Evolutionary conservation across 2,329 filamentous ascomycete species (phyloP), one percentile per base, ranked within the genome.

Genomic region (Claviceps digitariae): DNA sequence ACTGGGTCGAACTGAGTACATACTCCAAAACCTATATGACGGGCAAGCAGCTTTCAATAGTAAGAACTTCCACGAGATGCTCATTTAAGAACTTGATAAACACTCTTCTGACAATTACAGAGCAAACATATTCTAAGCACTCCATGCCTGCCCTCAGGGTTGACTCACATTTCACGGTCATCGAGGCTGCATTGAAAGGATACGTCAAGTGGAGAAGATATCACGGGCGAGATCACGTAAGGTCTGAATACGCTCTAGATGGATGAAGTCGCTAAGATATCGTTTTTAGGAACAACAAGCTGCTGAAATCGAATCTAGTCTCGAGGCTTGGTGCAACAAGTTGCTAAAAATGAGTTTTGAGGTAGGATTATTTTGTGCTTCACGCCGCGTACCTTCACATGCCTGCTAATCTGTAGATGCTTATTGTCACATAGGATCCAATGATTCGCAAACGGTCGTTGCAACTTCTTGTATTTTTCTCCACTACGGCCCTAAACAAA

Each of bases 151-250:
- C 86, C 2, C 75, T 98, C 52, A 82, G 82, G 29, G 84, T 94
- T 2, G 93, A 98, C 66, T 86, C 90, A 0, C 86, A 95, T 59
- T 91, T 91, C 60, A 89, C 88, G 0, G 86, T 95, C 25, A 85
- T 96, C 2, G 88, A 96, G 64, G 85, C 90, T 27, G 86, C 88
- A 1, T 72, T 97, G 31, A 95, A 90, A 65, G 93, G 91, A 1
- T 95, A 90, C 60, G 80, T 83, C 58, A 90, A 88, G 64, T 95
- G 89, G 87, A 77, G 75, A 58, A 62, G 60, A 55, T 58, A 62
- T 25, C 60, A 65, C 21, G 56, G 57, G 2, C 58, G 59, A 29
- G 63, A 66, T 52, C 59, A 64, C 51, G 67, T 71, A 60, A 51
- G 67, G 50, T 5, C 41, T 15, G 36, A 45, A 17, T 8, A 21